Evolutionary conservation across 768 basidiomycete genomes (phyloP).

Genomic region (Leccinum arenicola): DNA sequence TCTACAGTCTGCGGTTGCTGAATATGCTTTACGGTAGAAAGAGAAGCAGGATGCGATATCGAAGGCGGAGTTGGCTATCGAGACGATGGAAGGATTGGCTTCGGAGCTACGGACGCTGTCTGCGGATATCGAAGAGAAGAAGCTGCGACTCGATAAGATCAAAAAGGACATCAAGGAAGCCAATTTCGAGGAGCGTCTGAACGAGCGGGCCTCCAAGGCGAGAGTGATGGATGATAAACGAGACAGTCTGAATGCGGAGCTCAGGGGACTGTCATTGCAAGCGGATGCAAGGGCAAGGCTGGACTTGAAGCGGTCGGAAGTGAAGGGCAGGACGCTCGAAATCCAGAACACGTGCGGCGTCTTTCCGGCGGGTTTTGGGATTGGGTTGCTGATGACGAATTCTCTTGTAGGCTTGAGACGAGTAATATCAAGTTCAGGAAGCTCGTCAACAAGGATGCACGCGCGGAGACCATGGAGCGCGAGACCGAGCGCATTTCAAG

Average conservation of each 20-base stretch:
- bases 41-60: slow-evolving; percentile 52
- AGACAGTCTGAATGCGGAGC: slow-evolving; percentile 68
- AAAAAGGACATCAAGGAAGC: slow-evolving; percentile 55
- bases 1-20: neutral
- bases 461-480: slow-evolving; percentile 66
- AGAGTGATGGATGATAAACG: slow-evolving; percentile 64
- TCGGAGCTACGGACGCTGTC: slow-evolving; percentile 51
- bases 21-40: slow-evolving; percentile 29
- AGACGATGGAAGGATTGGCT: slow-evolving; percentile 52
- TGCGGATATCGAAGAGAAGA: slow-evolving; percentile 71
- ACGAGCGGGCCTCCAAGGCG: slow-evolving; percentile 50
- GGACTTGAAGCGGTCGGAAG: slow-evolving; percentile 67
- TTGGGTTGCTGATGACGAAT: slow-evolving; percentile 2
- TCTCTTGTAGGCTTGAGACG: slow-evolving; percentile 53
- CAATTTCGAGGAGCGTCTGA: slow-evolving; percentile 63
- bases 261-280: slow-evolving; percentile 69
- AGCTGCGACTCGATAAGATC: slow-evolving; percentile 53
- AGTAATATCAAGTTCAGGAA: slow-evolving; percentile 62
- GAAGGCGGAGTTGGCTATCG: slow-evolving; percentile 52
- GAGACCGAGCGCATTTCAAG: slow-evolving; percentile 57
- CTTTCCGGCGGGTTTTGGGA: neutral
- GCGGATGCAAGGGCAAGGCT: slow-evolving; percentile 79
- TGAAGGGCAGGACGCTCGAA: slow-evolving; percentile 61
- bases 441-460: slow-evolving; percentile 57
- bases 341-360: slow-evolving; percentile 62